phyloP scores from a whole-genome alignment of 2,329 filamentous ascomycete genomes.

The Cryphonectria nitschkei region DNA sequence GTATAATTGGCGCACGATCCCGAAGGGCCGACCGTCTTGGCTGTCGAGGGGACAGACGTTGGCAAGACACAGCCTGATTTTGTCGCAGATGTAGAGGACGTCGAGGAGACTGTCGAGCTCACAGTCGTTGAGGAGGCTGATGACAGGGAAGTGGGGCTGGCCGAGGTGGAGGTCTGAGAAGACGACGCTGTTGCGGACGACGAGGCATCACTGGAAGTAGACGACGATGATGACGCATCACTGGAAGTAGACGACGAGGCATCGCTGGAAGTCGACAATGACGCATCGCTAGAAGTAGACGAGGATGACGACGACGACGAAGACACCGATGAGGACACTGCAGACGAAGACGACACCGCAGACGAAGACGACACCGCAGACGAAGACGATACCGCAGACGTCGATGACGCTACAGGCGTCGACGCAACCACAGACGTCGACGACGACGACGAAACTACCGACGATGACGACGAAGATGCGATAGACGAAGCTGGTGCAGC shows the following conservation, averaged over 20 bases:
- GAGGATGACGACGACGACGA: too few species aligned
- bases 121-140: background rate
- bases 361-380: too few species aligned
- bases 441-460: background rate
- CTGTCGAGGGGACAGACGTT: slow-evolving; percentile 24
- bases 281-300: too few species aligned
- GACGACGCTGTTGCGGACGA: background rate
- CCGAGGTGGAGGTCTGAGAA: background rate
- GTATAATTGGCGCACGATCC: slow-evolving; percentile 33
- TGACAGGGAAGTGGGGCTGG: background rate
- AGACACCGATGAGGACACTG: too few species aligned
- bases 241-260: background rate
- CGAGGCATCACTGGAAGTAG: too few species aligned
- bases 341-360: too few species aligned
- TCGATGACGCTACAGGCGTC: too few species aligned
- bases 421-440: too few species aligned
- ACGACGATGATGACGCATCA: too few species aligned
- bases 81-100: background rate
- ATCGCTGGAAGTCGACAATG: background rate
- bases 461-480: background rate
- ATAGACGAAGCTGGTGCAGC: background rate
- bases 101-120: background rate
- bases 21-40: slow-evolving; percentile 26
- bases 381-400: background rate
- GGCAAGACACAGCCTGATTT: background rate